A percentile compares a stretch with the other conserved stretches of the same genome.
These are phyloP conservation scores for Aureobasidium sp. DNA, from an alignment of 2,329 filamentous ascomycete species.

Conservation along the genomic window DNA sequence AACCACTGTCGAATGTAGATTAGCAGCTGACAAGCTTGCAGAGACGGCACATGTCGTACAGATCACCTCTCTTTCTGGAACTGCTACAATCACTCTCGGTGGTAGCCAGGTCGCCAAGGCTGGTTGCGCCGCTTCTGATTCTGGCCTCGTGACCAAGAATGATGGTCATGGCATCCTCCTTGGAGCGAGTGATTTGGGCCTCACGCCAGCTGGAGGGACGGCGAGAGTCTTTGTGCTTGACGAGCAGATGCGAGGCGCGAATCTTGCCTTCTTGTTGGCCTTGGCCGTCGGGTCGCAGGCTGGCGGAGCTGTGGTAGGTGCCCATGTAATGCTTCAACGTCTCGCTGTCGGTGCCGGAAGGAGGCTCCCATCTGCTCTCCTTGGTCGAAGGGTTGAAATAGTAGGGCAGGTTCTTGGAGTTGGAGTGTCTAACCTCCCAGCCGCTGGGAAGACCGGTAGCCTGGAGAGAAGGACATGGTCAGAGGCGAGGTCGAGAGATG, in stretches of 20 bases:
- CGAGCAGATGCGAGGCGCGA: slow-evolving; percentile 80
- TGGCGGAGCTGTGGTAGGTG: slow-evolving; percentile 63
- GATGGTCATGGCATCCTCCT: slow-evolving; percentile 77
- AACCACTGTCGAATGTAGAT: slow-evolving; percentile 50
- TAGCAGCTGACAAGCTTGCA: not conserved
- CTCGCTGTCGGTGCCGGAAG: slow-evolving; percentile 78
- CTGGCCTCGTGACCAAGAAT: slow-evolving; percentile 66
- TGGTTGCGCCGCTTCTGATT: slow-evolving; percentile 63
- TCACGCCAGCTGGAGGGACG: slow-evolving; percentile 91
- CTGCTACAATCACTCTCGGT: slow-evolving; percentile 94
- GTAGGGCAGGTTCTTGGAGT: slow-evolving; percentile 97
- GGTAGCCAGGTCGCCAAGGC: slow-evolving; percentile 75
- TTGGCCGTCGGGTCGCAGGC: slow-evolving; percentile 32
- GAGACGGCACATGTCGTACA: slow-evolving; percentile 45
- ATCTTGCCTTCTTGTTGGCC: slow-evolving; percentile 65
- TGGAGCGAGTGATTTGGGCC: slow-evolving; percentile 76
- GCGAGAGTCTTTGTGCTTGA: slow-evolving; percentile 86
- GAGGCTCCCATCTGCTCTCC: slow-evolving; percentile 92
- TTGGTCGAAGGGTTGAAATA: slow-evolving; percentile 89
- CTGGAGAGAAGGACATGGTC: not conserved
- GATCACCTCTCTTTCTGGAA: slow-evolving; percentile 84
- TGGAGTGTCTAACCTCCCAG: slow-evolving; percentile 97
- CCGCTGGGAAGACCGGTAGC: slow-evolving; percentile 68
- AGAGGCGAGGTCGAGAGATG: not conserved
- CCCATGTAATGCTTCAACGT: slow-evolving; percentile 94